Conservation (phyloP, 73 alveolate species). For the Paramecium octaurelia region DNA sequence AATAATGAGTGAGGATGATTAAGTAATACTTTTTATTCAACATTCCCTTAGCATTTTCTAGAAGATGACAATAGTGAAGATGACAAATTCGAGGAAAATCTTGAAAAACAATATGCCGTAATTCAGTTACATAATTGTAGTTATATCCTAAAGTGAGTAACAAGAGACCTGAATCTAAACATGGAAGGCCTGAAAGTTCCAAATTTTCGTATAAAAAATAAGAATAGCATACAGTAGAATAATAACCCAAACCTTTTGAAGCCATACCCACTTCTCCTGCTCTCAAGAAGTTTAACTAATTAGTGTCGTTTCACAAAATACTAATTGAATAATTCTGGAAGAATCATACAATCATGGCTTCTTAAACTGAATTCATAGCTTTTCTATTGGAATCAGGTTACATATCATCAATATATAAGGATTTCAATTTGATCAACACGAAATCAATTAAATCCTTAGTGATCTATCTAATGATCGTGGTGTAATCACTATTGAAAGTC, state of each 20-base stretch:
- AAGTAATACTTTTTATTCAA: background rate
- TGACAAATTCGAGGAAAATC: constrained; percentile 28
- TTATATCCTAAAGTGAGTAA: background rate
- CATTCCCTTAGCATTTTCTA: background rate
- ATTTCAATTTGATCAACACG: background rate
- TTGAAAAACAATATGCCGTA: constrained; percentile 32
- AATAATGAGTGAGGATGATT: background rate
- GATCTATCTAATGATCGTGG: background rate
- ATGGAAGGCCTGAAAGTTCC: constrained; percentile 52
- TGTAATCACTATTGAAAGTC: constrained; percentile 16
- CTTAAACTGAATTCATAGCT: background rate
- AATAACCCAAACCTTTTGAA: background rate
- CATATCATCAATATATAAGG: background rate
- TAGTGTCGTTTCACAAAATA: constrained; percentile 22
- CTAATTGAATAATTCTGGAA: constrained; percentile 46
- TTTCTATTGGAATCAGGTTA: background rate
- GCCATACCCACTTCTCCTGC: constrained; percentile 34
- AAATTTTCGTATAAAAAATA: background rate
- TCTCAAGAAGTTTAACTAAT: constrained; percentile 6
- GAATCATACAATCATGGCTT: background rate
- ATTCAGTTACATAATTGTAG: background rate
- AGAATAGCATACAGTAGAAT: background rate
- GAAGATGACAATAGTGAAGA: constrained; percentile 20
- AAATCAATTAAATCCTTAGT: background rate
- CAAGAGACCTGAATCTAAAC: constrained; percentile 47